Base-by-base conservation (phyloP, 345 rosid genomes). In the Zanthoxylum bungeanum region DNA sequence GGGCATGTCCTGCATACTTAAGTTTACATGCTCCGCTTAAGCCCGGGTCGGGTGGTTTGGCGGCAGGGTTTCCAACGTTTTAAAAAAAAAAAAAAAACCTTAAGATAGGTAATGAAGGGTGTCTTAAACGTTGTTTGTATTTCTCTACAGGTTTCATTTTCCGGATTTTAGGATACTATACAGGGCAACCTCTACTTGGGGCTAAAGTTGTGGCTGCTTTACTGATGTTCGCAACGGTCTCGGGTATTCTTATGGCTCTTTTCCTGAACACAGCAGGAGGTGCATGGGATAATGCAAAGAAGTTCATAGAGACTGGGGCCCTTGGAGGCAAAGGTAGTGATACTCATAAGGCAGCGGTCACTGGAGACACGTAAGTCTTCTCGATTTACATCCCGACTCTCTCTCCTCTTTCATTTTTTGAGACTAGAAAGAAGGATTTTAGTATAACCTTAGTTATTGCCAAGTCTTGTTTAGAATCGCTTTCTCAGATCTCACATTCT, bases 241-340 rank as follows among this genome's bases (percentile, higher is more conserved):
- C 93, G 71, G 99, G 99, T 71, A 95, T 92, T 74, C 95, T 95
- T 47, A 95, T 95, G 99, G 99, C 99, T 37, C 97, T 92, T 69
- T 95, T 95, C 88, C 86, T 95, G 25, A 95, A 95, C 83, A 95
- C 99, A 24, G 87, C 99, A 1, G 99, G 99, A 28, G 99, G 99
- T 70, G 99, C 99, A 49, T 95, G 99, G 99, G 99, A 92, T 84
- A 92, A 95, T 74, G 98, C 98, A 0, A 95, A 95, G 87, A 95
- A 95, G 75, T 92, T 81, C 80, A 92, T 95, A 1, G 99, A 95
- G 81, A 95, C 98, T 0, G 99, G 99, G 27, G 99, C 90, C 55
- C 94, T 91, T 60, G 99, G 98, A 55, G 99, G 99, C 72, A 95
- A 95, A 77, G 99, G 99, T 68, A 95, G 99, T 63, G 97, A 93